Evolutionary conservation across 1,284 basidiomycete species (phyloP).

Genomic region (Ganoderma sinense): DNA sequence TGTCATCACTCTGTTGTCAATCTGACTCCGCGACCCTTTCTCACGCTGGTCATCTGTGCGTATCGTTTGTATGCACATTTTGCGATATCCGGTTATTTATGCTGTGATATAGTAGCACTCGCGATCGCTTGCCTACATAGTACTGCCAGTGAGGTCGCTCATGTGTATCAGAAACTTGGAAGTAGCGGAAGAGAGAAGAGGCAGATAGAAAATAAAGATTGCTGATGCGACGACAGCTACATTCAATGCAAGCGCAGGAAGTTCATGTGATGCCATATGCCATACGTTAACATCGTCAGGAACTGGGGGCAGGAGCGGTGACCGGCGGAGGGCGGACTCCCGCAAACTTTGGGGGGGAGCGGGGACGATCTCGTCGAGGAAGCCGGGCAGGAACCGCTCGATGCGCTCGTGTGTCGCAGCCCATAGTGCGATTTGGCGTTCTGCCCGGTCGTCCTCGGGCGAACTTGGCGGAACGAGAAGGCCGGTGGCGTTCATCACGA

Average conservation of each 20-base stretch:
- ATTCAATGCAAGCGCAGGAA: not conserved
- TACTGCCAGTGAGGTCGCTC: not conserved
- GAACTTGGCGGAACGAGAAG: slow-evolving; percentile 79
- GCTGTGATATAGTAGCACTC: not conserved
- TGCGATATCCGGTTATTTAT: not conserved
- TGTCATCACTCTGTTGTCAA: slow-evolving; percentile 7
- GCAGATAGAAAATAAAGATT: slow-evolving; percentile 6
- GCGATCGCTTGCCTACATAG: not conserved
- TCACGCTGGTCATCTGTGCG: slow-evolving; percentile 3
- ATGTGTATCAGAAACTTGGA: slow-evolving; percentile 9
- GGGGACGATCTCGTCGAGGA: slow-evolving; percentile 76
- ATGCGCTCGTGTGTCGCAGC: slow-evolving; percentile 83
- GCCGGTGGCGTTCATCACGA: slow-evolving; percentile 93
- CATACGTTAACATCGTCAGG: slow-evolving; percentile 1
- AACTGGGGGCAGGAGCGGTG: slow-evolving; percentile 8
- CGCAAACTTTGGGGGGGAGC: slow-evolving; percentile 43
- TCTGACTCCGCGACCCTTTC: not conserved
- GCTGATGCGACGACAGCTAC: slow-evolving; percentile 20
- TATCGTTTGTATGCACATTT: not conserved
- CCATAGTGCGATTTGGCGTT: slow-evolving; percentile 84
- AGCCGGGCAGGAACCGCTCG: slow-evolving; percentile 89
- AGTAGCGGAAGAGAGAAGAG: not conserved
- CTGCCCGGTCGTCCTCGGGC: slow-evolving; percentile 60
- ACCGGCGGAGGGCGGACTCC: slow-evolving; percentile 4
- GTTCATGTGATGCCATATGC: not conserved